phyloP scores from a whole-genome alignment of 768 basidiomycete species.

The Candolleomyces aberdarensis region DNA sequence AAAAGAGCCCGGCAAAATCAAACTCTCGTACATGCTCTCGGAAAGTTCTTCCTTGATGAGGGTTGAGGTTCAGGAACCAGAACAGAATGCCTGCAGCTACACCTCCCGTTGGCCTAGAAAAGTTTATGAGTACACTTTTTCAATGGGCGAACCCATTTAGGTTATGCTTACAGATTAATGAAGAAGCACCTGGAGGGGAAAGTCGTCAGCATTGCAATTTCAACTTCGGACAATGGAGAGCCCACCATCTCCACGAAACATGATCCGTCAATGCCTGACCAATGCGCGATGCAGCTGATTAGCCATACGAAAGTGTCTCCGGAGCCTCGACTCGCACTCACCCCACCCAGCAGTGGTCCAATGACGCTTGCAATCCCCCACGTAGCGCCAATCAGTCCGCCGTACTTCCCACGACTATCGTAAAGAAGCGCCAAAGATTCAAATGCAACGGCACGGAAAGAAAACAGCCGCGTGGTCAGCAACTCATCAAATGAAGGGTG shows the following conservation, averaged over 20 bases:
- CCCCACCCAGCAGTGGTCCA: conserved; percentile 82
- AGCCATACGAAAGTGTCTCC: conserved; percentile 1
- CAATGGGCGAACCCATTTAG: neutral
- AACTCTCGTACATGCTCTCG: conserved; percentile 60
- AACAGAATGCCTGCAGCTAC: conserved; percentile 60
- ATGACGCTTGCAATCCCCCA: conserved; percentile 76
- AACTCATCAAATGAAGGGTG: too few relatives aligned
- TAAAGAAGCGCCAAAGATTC: neutral
- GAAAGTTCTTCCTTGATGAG: conserved; percentile 57
- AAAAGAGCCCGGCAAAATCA: conserved; percentile 65
- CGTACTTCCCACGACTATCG: conserved; percentile 70
- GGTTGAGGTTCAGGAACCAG: conserved; percentile 78
- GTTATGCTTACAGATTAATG: conserved; percentile 59
- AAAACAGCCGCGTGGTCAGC: too few relatives aligned
- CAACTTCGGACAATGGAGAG: neutral
- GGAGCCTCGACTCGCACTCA: conserved; percentile 29
- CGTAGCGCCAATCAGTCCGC: conserved; percentile 71
- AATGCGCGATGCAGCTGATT: neutral
- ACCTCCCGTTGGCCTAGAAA: conserved; percentile 66
- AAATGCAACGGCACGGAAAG: too few relatives aligned
- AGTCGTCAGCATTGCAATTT: conserved; percentile 6
- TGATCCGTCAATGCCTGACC: conserved; percentile 66
- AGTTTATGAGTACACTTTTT: neutral
- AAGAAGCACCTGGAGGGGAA: conserved; percentile 58
- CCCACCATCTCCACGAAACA: conserved; percentile 75